phyloP scores from a whole-genome alignment of 2,329 filamentous ascomycete species.

The Pseudocercospora musae region DNA sequence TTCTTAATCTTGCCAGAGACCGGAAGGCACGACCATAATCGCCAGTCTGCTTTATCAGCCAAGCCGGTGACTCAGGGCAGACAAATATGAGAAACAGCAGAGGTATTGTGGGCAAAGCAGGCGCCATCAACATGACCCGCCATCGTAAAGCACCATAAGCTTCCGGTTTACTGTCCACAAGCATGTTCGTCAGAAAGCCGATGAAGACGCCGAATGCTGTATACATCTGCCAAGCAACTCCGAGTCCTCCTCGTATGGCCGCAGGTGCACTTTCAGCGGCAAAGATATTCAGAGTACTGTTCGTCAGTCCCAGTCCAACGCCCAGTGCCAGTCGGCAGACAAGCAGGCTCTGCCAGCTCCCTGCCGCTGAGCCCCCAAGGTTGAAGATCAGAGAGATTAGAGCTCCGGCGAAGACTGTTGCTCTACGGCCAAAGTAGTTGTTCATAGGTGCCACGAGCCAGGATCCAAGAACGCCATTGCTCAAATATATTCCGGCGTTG shows the following conservation, averaged over 20 bases:
- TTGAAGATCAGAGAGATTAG: slow-evolving; percentile 59
- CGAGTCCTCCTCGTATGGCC: slow-evolving; percentile 43
- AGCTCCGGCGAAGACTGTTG: slow-evolving; percentile 37
- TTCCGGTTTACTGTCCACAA: slow-evolving; percentile 41
- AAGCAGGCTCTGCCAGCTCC: slow-evolving; percentile 64
- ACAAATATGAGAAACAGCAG: slow-evolving; percentile 51
- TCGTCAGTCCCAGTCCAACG: slow-evolving; percentile 41
- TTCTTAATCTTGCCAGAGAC: slow-evolving; percentile 42
- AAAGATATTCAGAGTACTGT: slow-evolving; percentile 46
- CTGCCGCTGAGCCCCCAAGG: slow-evolving; percentile 55
- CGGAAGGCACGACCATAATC: slow-evolving; percentile 36
- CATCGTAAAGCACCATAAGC: slow-evolving; percentile 56
- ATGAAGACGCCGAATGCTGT: slow-evolving; percentile 61
- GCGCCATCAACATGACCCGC: slow-evolving; percentile 60
- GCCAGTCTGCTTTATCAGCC: slow-evolving; percentile 28
- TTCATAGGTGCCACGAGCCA: slow-evolving; percentile 54
- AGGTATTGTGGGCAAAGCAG: slow-evolving; percentile 63
- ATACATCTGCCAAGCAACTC: slow-evolving; percentile 42
- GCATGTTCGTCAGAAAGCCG: slow-evolving; percentile 59
- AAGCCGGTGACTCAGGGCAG: slow-evolving; percentile 41
- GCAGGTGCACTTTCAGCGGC: slow-evolving; percentile 45
- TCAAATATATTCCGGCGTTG: slow-evolving; percentile 50
- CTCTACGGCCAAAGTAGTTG: slow-evolving; percentile 32
- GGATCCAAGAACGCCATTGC: slow-evolving; percentile 24
- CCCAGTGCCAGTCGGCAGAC: slow-evolving; percentile 67